Evolutionary conservation across 108 stramenopile species (phyloP), one percentile per base, ranked within the genome.

Genomic region (Nitzschia inconspicua): DNA sequence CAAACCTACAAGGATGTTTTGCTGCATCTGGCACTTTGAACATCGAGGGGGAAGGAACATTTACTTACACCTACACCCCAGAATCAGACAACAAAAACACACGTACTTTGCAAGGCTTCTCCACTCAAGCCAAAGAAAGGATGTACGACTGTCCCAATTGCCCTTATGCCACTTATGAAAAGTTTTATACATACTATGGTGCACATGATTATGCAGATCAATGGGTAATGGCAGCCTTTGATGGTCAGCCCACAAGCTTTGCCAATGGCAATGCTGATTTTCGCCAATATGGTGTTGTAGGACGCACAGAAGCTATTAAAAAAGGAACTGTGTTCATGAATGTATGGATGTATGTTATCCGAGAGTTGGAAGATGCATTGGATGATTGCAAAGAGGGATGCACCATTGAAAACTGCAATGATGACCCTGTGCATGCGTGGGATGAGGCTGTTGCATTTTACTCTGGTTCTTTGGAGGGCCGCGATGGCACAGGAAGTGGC

Each of bases 281-380:
- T 25, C 19, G 63, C 24, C 24, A 20, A 9, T 72, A 54, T 31
- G 43, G 42, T 26, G 8, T 36, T 11, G 47, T 30, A 6, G 72
- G 72, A 55, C 60, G 29, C 30, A 37, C 22, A 22, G 73, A 82
- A 47, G 68, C 65, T 22, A 81, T 77, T 65, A 81, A 77, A 60
- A 93, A 83, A 53, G 82, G 76, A 23, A 76, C 76, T 14, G 57
- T 60, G 4, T 72, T 60, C 75, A 68, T 93, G 76, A 66, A 59
- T 28, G 47, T 85, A 44, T 86, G 68, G 62, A 85, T 91, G 85
- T 88, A 87, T 52, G 79, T 77, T 52, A 66, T 73, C 47, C 57
- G 72, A 9, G 63, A 72, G 31, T 57, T 84, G 61, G 85, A 89
- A 42, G 84, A 93, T 47, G 86, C 91, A 28, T 43, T 86, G 35